phyloP scores from a whole-genome alignment of 345 rosid genomes.

The Passiflora organensis region DNA sequence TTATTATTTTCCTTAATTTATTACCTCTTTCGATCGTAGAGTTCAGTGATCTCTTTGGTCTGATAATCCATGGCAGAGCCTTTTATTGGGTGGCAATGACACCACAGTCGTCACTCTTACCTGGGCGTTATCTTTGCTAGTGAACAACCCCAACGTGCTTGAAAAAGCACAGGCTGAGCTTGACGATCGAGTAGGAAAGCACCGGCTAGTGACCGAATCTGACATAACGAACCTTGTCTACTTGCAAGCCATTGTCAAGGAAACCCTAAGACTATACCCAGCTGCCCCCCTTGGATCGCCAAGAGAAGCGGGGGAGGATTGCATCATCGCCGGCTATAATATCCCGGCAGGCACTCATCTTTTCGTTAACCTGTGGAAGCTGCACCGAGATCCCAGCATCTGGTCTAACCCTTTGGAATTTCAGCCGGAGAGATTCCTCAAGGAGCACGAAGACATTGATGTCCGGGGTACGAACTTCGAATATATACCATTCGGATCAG shows the following conservation, averaged over 20 bases:
- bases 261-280: conserved; percentile 18
- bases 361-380: conserved; percentile 15
- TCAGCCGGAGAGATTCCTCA: conserved; percentile 20
- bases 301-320: conserved; percentile 15
- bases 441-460: conserved; percentile 1
- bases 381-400: conserved; percentile 17
- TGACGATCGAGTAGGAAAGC: conserved; percentile 6
- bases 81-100: conserved; percentile 11
- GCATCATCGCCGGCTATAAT: conserved; percentile 7
- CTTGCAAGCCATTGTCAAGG: conserved; percentile 20
- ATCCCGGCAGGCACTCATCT: conserved; percentile 13
- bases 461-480: conserved; percentile 9
- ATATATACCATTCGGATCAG: conserved; percentile 15
- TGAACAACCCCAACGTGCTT: conserved; percentile 7
- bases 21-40: too few relatives aligned
- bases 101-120: conserved; percentile 5
- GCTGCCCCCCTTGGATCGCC: conserved; percentile 8
- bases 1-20: background rate
- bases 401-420: conserved; percentile 13
- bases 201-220: conserved; percentile 8
- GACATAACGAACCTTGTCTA: conserved; percentile 12
- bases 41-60: too few relatives aligned
- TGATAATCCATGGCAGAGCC: conserved; percentile 1
- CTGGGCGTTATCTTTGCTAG: conserved; percentile 10
- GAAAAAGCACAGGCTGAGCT: conserved; percentile 12